These are phyloP conservation scores for Chenopodium formosanum DNA, from an alignment of 148 eudicot genomes.

Conservation along the genomic window DNA sequence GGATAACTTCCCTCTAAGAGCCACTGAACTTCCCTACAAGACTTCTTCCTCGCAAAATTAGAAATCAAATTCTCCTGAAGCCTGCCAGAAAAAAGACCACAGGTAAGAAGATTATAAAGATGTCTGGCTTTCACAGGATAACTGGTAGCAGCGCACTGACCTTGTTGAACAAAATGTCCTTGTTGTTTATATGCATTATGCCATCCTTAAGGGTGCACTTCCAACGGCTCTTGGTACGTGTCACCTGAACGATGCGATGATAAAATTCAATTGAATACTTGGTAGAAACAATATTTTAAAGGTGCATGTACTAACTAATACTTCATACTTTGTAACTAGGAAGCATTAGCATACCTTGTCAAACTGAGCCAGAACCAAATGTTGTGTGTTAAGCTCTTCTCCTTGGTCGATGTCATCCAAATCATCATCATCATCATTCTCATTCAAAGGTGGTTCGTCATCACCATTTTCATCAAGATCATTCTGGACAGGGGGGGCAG, in stretches of 20 bases:
- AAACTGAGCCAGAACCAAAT: conserved; percentile 93
- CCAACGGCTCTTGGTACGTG: conserved; percentile 93
- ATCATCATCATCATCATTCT: conserved; percentile 91
- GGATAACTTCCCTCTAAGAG: conserved; percentile 12
- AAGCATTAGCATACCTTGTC: conserved; percentile 64
- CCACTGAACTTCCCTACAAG: conserved; percentile 20
- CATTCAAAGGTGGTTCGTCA: conserved; percentile 82
- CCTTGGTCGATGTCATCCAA: conserved; percentile 83
- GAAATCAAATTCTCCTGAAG: conserved; percentile 87
- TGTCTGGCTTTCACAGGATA: neutral
- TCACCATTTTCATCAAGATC: conserved; percentile 82
- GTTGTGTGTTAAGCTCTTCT: conserved; percentile 89
- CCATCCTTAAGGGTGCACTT: conserved; percentile 95
- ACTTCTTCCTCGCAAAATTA: conserved; percentile 33
- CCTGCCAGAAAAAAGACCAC: conserved; percentile 47
- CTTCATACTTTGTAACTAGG: neutral
- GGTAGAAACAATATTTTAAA: neutral
- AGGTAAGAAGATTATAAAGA: conserved; percentile 1
- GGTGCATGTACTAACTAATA: neutral
- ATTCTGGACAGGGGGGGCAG: conserved; percentile 59
- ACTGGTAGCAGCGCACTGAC: conserved; percentile 29
- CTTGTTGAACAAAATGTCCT: conserved; percentile 90
- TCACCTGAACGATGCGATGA: conserved; percentile 46
- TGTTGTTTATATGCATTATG: conserved; percentile 93
- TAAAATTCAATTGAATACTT: neutral